phyloP scores from a whole-genome alignment of 306 rosid species.

The Rosa chinensis region DNA sequence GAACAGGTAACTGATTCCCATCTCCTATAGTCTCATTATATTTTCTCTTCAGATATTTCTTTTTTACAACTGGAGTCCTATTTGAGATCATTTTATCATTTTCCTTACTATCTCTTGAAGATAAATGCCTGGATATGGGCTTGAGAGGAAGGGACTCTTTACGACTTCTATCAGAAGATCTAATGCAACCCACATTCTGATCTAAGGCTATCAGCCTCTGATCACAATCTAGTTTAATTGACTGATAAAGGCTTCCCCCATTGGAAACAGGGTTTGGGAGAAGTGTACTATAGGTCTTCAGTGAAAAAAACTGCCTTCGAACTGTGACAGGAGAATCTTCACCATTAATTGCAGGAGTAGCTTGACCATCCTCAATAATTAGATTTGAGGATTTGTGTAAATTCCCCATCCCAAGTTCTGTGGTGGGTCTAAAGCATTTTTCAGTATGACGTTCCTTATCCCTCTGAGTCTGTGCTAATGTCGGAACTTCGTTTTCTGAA shows the following conservation, averaged over 20 bases:
- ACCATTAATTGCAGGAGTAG: slow-evolving; percentile 23
- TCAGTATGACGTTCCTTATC: slow-evolving; percentile 30
- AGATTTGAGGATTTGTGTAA: slow-evolving; percentile 25
- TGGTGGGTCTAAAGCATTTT: slow-evolving; percentile 27
- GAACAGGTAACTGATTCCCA: slow-evolving; percentile 25
- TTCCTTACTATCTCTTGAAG: slow-evolving; percentile 35
- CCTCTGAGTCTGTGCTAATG: slow-evolving; percentile 26
- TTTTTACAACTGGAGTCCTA: slow-evolving; percentile 30
- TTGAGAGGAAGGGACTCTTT: slow-evolving; percentile 20
- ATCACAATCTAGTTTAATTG: slow-evolving; percentile 33
- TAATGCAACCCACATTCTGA: slow-evolving; percentile 28
- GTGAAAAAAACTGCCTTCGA: slow-evolving; percentile 44
- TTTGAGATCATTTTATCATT: slow-evolving; percentile 31
- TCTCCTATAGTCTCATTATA: slow-evolving; percentile 30
- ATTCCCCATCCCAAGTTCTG: slow-evolving; percentile 45
- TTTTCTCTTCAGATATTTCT: slow-evolving; percentile 28
- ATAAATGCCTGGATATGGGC: slow-evolving; percentile 20
- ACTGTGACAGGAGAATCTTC: slow-evolving; percentile 36
- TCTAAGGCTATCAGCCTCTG: slow-evolving; percentile 33
- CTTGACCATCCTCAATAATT: slow-evolving; percentile 32
- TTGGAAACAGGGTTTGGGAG: slow-evolving; percentile 27
- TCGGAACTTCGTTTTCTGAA: slow-evolving; percentile 35
- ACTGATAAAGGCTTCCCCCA: slow-evolving; percentile 22
- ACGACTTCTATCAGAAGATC: slow-evolving; percentile 37
- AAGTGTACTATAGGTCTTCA: slow-evolving; percentile 54